A percentile compares a stretch with the other conserved stretches of the same genome.
Evolutionary conservation across 768 basidiomycete species (phyloP).

Genomic region (Kwoniella sp.): DNA sequence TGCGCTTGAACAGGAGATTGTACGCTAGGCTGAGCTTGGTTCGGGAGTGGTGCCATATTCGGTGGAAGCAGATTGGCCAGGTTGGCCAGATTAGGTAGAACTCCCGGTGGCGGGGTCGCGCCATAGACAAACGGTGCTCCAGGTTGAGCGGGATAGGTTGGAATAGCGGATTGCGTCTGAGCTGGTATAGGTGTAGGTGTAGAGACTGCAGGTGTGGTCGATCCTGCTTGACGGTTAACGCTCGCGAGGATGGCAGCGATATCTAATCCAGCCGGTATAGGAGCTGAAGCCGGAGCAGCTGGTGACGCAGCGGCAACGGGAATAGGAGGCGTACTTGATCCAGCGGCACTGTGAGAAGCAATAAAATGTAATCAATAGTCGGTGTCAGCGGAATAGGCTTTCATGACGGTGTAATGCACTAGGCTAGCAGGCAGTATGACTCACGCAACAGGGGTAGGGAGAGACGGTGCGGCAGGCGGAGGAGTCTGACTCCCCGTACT

Average conservation of each 20-base stretch:
- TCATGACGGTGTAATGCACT: too few relatives aligned
- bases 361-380: too few relatives aligned
- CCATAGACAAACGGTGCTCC: too few relatives aligned
- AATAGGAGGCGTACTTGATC: background rate
- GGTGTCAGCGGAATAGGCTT: too few relatives aligned
- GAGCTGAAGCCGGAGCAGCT: slow-evolving; percentile 4
- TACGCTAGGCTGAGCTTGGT: background rate
- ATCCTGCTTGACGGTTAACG: slow-evolving; percentile 11
- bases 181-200: background rate
- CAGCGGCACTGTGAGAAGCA: background rate
- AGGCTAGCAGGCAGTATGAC: too few relatives aligned
- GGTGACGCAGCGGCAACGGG: background rate
- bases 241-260: slow-evolving; percentile 42
- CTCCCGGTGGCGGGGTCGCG: background rate
- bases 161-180: background rate
- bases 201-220: background rate
- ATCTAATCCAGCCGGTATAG: slow-evolving; percentile 20
- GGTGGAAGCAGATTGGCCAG: slow-evolving; percentile 23
- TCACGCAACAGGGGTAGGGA: background rate
- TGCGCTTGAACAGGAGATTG: slow-evolving; percentile 4
- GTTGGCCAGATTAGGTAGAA: slow-evolving; percentile 24
- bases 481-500: background rate
- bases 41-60: slow-evolving; percentile 12
- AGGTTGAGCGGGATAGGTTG: background rate
- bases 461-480: background rate